Evolutionary conservation across 768 basidiomycete genomes (phyloP).

Genomic region (Tubosaeta sp.): DNA sequence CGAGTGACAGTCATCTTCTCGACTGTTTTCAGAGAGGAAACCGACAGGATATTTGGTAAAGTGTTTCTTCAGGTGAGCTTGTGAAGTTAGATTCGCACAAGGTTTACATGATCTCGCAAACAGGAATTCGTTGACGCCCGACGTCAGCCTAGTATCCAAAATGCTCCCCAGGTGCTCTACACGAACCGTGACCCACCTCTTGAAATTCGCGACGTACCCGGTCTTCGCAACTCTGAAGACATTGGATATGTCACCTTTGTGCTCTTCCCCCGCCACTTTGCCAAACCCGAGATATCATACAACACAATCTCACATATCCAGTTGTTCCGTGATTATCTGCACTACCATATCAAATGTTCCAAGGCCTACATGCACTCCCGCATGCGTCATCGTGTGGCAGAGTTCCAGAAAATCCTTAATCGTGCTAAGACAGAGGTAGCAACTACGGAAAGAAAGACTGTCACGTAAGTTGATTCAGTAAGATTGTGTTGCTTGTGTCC

Average conservation of each 20-base stretch:
- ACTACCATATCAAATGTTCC: conserved; percentile 98
- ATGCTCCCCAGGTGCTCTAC: conserved; percentile 95
- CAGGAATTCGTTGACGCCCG: conserved; percentile 99
- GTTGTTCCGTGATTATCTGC: conserved; percentile 96
- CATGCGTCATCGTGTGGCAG: conserved; percentile 89
- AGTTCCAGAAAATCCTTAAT: conserved; percentile 95
- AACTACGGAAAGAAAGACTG: conserved; percentile 84
- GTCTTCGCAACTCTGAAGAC: conserved; percentile 79
- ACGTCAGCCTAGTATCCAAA: conserved; percentile 86
- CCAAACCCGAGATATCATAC: conserved; percentile 59
- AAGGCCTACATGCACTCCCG: conserved; percentile 99
- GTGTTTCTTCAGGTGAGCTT: conserved; percentile 90
- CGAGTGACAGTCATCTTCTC: conserved; percentile 98
- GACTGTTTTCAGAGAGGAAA: conserved; percentile 95
- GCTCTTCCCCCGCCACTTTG: conserved; percentile 94
- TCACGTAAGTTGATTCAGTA: conserved; percentile 50
- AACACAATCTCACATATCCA: conserved; percentile 92
- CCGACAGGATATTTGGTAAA: conserved; percentile 94
- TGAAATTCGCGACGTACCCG: conserved; percentile 87
- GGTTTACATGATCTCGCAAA: conserved; percentile 3
- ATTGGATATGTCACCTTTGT: conserved; percentile 98
- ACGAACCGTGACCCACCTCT: conserved; percentile 92
- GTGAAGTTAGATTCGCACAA: neutral
- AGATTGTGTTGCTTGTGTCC: neutral
- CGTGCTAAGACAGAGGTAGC: conserved; percentile 91